Base-by-base conservation (phyloP, 1,139 yeast species). In the Schwanniomyces etchellsii region DNA sequence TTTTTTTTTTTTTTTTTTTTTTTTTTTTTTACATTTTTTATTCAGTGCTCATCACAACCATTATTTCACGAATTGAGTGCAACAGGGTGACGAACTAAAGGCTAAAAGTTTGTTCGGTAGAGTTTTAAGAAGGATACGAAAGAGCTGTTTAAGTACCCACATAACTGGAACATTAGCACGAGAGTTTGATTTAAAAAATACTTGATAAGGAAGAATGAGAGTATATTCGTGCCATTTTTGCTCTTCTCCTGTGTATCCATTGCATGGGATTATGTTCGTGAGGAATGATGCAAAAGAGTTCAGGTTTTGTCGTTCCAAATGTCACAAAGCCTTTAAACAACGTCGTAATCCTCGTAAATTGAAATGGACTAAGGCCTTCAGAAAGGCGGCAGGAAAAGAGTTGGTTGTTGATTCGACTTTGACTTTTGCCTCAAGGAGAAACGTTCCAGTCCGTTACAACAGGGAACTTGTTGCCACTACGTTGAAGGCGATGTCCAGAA, bases 371-470 rank as follows among this genome's bases (percentile, higher is more conserved):
- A 91, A 93, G 63, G 97, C 98, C 1, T 91, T 93, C 75, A 81
- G 99, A 68, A 91, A 91, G 62, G 95, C 97, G 38, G 97, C 97
- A 31, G 99, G 99, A 50, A 91, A 91, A 60, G 99, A 91, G 59
- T 77, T 91, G 71, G 96, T 94, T 29, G 97, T 91, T 37, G 99
- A 91, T 55, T 83, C 96, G 10, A 89, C 98, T 5, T 74, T 91
- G 53, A 85, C 97, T 1, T 91, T 93, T 60, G 95, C 95, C 37
- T 88, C 94, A 40, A 84, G 97, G 67, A 84, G 98, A 71, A 89
- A 93, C 52, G 94, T 91, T 33, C 99, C 98, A 27, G 96, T 91
- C 32, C 79, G 98, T 60, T 91, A 91, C 64, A 91, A 93, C 70
- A 79, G 99, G 67, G 96, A 91, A 53, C 73, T 91, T 39, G 97